These are phyloP conservation scores for Elymus sibiricus DNA, from an alignment of 176 grass and related monocot genomes.

Conservation along the genomic window DNA sequence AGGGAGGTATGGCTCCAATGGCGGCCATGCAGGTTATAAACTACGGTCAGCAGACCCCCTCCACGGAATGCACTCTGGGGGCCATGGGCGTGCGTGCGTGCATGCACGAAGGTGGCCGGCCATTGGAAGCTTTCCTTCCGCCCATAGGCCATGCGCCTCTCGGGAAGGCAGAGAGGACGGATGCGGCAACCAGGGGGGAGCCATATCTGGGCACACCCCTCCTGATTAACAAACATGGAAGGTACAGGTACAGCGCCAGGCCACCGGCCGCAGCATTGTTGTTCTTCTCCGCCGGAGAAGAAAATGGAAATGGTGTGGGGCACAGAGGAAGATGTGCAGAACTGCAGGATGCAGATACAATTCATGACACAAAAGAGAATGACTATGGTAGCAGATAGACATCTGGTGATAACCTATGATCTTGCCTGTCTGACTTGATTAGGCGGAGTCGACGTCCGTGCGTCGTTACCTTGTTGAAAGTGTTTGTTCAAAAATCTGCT, in stretches of 20 bases:
- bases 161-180: not conserved
- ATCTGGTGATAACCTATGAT: too few relatives aligned
- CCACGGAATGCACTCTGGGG: not conserved
- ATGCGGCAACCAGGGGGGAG: not conserved
- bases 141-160: not conserved
- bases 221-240: not conserved
- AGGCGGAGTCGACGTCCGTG: too few relatives aligned
- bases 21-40: not conserved
- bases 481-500: too few relatives aligned
- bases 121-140: slow-evolving; percentile 44
- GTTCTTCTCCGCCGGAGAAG: not conserved
- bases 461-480: too few relatives aligned
- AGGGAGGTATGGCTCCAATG: slow-evolving; percentile 5
- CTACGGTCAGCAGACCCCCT: not conserved
- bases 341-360: too few relatives aligned
- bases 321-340: not conserved
- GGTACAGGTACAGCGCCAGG: not conserved
- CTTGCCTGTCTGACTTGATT: too few relatives aligned
- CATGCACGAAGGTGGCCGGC: not conserved
- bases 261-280: not conserved
- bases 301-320: not conserved
- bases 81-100: not conserved
- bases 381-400: too few relatives aligned
- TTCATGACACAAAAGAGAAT: too few relatives aligned
- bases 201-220: not conserved